Base-by-base conservation (phyloP, 2,329 filamentous ascomycete species). In the Aotearoamyces nothofagi region DNA sequence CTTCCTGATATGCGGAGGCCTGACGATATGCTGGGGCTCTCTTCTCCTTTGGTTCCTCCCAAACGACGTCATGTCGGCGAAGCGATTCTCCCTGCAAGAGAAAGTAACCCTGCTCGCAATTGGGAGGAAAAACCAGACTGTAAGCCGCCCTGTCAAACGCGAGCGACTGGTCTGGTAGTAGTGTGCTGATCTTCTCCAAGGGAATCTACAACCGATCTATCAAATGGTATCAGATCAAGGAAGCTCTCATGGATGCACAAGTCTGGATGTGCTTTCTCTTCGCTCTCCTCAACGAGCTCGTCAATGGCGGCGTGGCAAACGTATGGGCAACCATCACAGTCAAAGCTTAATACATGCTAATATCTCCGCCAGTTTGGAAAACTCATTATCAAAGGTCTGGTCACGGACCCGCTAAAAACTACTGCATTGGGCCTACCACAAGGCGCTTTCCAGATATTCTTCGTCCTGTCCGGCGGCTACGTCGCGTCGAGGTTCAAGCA, bases 341-440 rank as follows among this genome's bases (percentile, higher is more conserved):
- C 10, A 25, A 12, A 32, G 10, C 17, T 8, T 16, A 10, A 10
- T 15, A 15, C 7, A 10, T 2, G 3, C 9, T 11, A 24, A 23
- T 17, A 10, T n/a, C 10, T 17, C n/a, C 5, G 15, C 8, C 14
- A 39, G 30, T 69, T 69, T 36, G 58, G 61, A 22, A 68, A 64
- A 31, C 53, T 66, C 13, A 68, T 69, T 30, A 56, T 69, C 41
- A 66, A 67, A 32, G 56, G 60, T 1, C 46, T 65, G 2, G 56
- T 57, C 11, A 39, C 42, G 2, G 51, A 58, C 26, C 38, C 59
- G 0, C 49, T 66, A 1, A 40, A 52, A 5, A 67, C 66, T 0
- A 65, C 63, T 0, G 59, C 58, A 0, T 53, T 65, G 3, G 66
- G 63, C 0, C 69, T 71, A 17, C 67, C 66, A 0, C 56, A 60